Base-by-base conservation (phyloP, 768 basidiomycete species). In the Lactarius deliciosus region DNA sequence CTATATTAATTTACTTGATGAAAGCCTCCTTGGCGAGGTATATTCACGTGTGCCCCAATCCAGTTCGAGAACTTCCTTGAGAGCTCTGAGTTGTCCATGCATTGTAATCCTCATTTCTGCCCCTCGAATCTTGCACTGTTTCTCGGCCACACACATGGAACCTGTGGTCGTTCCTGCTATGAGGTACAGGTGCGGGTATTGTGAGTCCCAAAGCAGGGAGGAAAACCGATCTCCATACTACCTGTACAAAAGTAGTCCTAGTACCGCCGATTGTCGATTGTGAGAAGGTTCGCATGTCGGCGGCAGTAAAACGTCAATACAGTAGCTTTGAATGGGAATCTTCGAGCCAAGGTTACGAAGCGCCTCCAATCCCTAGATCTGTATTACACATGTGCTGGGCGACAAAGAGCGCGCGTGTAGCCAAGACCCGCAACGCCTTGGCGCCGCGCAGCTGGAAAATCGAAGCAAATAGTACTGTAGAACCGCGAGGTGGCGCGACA, bases 211-310 rank as follows among this genome's bases (percentile, higher is more conserved):
- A 28, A 25, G 50, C 22, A 13, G 11, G 22, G 47, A 50, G 43
- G 9, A 45, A 45, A 45, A 43, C 18, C 43, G 43, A 43, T 43
- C 43, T 47, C n/a, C 38, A 40, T 40, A 40, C 38, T 40, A 40
- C 10, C n/a, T 22, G 11, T 22, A 22, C 45, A 50, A 13, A 50
- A 50, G 2, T n/a, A 32, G 30, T 30, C 5, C 30, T 30, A 18
- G 43, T 45, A 45, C 2, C n/a, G n/a, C 45, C 45, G 11, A n/a
- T 47, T 47, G 47, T 50, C 22, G 45, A 20, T 50, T 25, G 25
- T 53, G 50, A 25, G 50, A 53, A 53, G 50, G 47, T 50, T 50
- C 47, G 47, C 47, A 50, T 22, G 22, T 25, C 22, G 47, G 47
- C 10, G 22, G 47, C n/a, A 4, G 47, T 22, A 50, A 50, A 13